phyloP scores from a whole-genome alignment of 2,329 filamentous ascomycete genomes.

The Penicillium sp. region DNA sequence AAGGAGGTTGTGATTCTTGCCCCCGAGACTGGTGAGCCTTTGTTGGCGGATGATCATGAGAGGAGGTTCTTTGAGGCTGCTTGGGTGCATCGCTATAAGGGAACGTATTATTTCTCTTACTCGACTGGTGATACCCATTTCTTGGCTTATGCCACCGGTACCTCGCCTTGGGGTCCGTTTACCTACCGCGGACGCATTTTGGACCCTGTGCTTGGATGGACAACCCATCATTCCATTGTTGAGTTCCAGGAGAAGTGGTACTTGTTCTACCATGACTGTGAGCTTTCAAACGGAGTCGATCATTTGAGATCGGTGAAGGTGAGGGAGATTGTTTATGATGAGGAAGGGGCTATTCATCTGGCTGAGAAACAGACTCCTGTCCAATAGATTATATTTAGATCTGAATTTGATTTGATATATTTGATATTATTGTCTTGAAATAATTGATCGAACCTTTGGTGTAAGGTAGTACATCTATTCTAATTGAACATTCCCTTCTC shows the following conservation, averaged over 20 bases:
- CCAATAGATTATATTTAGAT: not conserved
- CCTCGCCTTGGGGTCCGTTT: slow-evolving; percentile 67
- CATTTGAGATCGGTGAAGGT: slow-evolving; percentile 73
- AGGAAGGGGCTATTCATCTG: slow-evolving; percentile 58
- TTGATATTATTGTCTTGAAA: not conserved
- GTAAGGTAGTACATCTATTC: not conserved
- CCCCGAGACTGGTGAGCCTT: slow-evolving; percentile 55
- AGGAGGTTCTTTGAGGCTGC: slow-evolving; percentile 76
- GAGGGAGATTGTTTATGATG: slow-evolving; percentile 70
- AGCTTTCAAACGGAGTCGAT: slow-evolving; percentile 65
- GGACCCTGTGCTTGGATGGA: slow-evolving; percentile 77
- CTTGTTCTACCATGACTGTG: slow-evolving; percentile 73
- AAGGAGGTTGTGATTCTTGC: slow-evolving; percentile 64
- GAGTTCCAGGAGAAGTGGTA: slow-evolving; percentile 71
- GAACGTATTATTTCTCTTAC: slow-evolving; percentile 72
- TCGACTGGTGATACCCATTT: slow-evolving; percentile 76
- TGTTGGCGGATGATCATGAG: slow-evolving; percentile 68
- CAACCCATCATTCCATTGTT: slow-evolving; percentile 75
- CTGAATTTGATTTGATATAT: not conserved
- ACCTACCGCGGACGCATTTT: slow-evolving; percentile 69
- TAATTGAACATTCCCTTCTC: slow-evolving; percentile 36
- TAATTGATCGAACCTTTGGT: not conserved
- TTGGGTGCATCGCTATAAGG: slow-evolving; percentile 72
- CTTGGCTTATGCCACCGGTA: slow-evolving; percentile 65
- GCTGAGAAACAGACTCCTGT: slow-evolving; percentile 7